Conservation (phyloP, 2,329 filamentous ascomycete species). For the Phoma sp. region DNA sequence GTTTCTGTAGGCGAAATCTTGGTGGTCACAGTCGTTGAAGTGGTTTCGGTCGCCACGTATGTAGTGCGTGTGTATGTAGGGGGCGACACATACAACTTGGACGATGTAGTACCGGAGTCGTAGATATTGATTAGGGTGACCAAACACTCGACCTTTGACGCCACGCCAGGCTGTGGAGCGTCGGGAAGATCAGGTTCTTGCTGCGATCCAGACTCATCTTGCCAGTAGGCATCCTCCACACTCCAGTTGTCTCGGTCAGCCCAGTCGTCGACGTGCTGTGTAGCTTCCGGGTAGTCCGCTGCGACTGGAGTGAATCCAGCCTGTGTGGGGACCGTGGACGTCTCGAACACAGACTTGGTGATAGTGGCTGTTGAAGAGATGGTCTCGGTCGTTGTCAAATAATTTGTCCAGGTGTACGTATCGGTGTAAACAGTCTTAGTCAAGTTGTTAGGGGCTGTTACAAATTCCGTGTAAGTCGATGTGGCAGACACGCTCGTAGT, state of each 20-base stretch:
- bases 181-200: neutral
- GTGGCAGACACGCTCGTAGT: constrained; percentile 13
- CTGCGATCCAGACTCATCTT: no score
- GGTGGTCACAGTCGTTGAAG: constrained; percentile 6
- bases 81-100: constrained; percentile 8
- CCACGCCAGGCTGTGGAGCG: neutral
- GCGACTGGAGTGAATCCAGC: constrained; percentile 11
- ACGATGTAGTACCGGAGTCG: constrained; percentile 8
- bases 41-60: constrained; percentile 11
- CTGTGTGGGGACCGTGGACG: constrained; percentile 1
- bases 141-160: constrained; percentile 12
- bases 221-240: constrained; percentile 12
- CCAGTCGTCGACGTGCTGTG: constrained; percentile 12
- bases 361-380: constrained; percentile 5
- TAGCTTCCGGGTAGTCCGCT: constrained; percentile 10
- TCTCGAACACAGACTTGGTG: constrained; percentile 7
- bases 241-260: constrained; percentile 11
- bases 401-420: constrained; percentile 18
- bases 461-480: constrained; percentile 10
- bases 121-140: constrained; percentile 14
- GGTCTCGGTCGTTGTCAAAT: constrained; percentile 4
- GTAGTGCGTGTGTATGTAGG: constrained; percentile 14
- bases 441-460: constrained; percentile 13
- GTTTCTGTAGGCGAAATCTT: constrained; percentile 13
- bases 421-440: constrained; percentile 15